Conservation (phyloP, 305 asterid genomes). For the Fraxinus angustifolia region DNA sequence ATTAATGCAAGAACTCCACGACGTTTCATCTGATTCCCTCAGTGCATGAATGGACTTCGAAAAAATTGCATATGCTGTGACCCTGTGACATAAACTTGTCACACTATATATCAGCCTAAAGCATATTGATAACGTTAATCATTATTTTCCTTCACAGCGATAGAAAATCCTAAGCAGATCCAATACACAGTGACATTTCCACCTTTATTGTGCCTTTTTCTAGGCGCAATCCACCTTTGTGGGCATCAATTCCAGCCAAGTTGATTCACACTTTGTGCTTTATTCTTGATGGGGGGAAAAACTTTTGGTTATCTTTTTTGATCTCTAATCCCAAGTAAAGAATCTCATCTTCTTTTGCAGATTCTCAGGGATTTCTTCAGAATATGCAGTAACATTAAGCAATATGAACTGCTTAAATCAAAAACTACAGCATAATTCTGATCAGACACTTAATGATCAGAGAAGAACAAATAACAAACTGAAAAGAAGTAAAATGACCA, state of each 20-base stretch:
- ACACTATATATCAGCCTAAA: constrained; percentile 7
- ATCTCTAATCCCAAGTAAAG: constrained; percentile 43
- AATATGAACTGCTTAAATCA: background rate
- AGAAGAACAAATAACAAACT: background rate
- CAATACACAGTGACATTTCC: constrained; percentile 1
- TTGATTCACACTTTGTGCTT: constrained; percentile 37
- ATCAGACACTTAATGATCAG: background rate
- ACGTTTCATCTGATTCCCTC: background rate
- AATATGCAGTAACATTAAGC: background rate
- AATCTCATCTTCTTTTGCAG: constrained; percentile 27
- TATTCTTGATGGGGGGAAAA: constrained; percentile 39
- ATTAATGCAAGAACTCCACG: constrained; percentile 13
- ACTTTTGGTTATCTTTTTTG: constrained; percentile 41
- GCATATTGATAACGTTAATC: background rate
- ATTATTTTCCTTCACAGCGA: background rate
- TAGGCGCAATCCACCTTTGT: constrained; percentile 41
- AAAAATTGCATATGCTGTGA: constrained; percentile 2
- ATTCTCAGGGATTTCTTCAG: constrained; percentile 6
- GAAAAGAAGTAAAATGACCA: background rate
- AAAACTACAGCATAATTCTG: background rate
- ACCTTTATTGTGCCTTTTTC: constrained; percentile 38
- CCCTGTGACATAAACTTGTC: constrained; percentile 8
- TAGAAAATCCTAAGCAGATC: constrained; percentile 24
- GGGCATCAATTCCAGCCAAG: constrained; percentile 32
- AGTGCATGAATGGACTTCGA: background rate